Evolutionary conservation across 192 early-diverging fungal genomes (phyloP).

Genomic region (Podochytrium sp.): DNA sequence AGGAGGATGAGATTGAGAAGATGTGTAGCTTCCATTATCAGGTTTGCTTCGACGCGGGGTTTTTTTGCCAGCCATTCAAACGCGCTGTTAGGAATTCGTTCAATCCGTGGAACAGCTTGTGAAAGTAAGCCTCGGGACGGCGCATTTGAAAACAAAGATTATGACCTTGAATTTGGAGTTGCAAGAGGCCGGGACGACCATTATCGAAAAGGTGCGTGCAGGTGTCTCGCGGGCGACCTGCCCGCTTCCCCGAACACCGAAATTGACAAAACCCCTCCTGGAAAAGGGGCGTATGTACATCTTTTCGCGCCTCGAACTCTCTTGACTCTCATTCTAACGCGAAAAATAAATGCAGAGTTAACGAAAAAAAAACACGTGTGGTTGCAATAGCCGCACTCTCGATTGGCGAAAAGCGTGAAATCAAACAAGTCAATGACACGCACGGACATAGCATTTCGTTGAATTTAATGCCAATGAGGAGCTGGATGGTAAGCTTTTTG

Average conservation of each 20-base stretch:
- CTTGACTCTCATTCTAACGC: no score
- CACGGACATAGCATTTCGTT: slow-evolving; percentile 28
- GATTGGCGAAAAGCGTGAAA: slow-evolving; percentile 17
- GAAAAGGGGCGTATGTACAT: no score
- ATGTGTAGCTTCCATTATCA: slow-evolving; percentile 97
- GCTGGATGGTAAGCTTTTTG: slow-evolving; percentile 19
- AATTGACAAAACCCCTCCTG: no score
- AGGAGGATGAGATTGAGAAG: slow-evolving; percentile 95
- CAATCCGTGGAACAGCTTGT: slow-evolving; percentile 94
- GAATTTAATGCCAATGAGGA: slow-evolving; percentile 26
- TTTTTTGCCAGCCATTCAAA: background rate
- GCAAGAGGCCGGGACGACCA: slow-evolving; percentile 77
- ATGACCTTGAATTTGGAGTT: slow-evolving; percentile 83
- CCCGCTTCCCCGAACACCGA: no score
- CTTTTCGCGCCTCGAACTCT: no score
- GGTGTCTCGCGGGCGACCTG: background rate
- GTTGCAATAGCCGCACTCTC: slow-evolving; percentile 83
- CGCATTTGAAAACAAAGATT: slow-evolving; percentile 83
- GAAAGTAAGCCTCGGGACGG: slow-evolving; percentile 88
- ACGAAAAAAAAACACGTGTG: slow-evolving; percentile 79
- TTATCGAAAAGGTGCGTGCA: slow-evolving; percentile 74
- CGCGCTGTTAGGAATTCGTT: slow-evolving; percentile 76
- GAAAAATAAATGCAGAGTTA: slow-evolving; percentile 33
- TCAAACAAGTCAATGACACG: slow-evolving; percentile 8
- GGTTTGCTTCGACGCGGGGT: slow-evolving; percentile 46